Conservation (phyloP, 2,329 filamentous ascomycete genomes). For the Shiraia sp. region DNA sequence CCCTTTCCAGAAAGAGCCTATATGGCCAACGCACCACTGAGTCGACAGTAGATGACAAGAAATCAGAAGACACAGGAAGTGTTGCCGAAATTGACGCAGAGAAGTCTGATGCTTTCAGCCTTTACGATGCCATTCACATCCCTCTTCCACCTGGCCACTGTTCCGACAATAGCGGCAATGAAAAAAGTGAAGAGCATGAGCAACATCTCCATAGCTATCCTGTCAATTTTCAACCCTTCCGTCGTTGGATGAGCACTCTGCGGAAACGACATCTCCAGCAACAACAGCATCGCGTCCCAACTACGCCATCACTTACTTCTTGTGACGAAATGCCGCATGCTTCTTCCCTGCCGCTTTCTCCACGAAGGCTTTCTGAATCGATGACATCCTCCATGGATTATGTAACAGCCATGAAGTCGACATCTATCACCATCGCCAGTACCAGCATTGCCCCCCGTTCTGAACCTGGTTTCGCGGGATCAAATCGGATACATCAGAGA, state of each 20-base stretch:
- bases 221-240: constrained; percentile 57
- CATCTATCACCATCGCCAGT: constrained; percentile 75
- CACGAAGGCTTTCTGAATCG: constrained; percentile 54
- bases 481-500: constrained; percentile 62
- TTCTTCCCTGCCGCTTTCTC: constrained; percentile 12
- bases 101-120: constrained; percentile 27
- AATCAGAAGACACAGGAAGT: constrained; percentile 14
- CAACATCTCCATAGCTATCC: neutral
- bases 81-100: constrained; percentile 17
- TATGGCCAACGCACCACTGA: constrained; percentile 6
- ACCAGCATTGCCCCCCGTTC: constrained; percentile 67
- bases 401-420: constrained; percentile 79
- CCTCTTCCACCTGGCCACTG: constrained; percentile 28
- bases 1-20: constrained; percentile 12
- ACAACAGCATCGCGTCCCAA: constrained; percentile 42
- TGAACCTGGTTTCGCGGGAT: constrained; percentile 63
- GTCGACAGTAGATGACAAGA: constrained; percentile 9
- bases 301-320: constrained; percentile 40
- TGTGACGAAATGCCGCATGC: constrained; percentile 26
- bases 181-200: constrained; percentile 8
- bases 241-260: constrained; percentile 73
- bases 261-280: constrained; percentile 57
- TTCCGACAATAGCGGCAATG: constrained; percentile 22
- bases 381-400: constrained; percentile 78
- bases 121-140: constrained; percentile 39